Evolutionary conservation across 805 yeast species (phyloP).

Genomic region (Candida caryicola): DNA sequence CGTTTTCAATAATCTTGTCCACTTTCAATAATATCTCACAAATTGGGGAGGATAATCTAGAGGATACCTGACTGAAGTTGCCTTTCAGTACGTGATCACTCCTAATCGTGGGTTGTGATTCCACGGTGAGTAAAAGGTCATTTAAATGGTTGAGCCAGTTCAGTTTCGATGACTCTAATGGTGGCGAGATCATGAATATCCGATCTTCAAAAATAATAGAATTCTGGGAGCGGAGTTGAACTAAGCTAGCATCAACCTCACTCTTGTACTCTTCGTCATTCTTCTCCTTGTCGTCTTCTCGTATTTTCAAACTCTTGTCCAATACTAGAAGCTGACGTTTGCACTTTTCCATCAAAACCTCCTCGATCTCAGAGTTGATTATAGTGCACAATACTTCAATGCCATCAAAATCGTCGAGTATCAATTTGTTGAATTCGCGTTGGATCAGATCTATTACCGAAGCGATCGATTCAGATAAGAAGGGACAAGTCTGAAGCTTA

Average conservation of each 20-base stretch:
- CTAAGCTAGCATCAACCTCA: background rate
- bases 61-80: background rate
- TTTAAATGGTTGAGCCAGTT: conserved; percentile 21
- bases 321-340: conserved; percentile 10
- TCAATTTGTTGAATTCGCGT: conserved; percentile 11
- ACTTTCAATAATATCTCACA: conserved; percentile 16
- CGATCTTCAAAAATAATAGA: conserved; percentile 36
- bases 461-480: conserved; percentile 10
- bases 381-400: conserved; percentile 17
- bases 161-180: conserved; percentile 36
- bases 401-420: conserved; percentile 17
- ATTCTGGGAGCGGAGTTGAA: conserved; percentile 22
- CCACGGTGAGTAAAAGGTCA: conserved; percentile 16
- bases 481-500: conserved; percentile 17
- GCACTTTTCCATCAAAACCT: conserved; percentile 21
- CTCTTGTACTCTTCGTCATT: background rate
- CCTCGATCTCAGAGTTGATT: conserved; percentile 23
- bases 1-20: conserved; percentile 27
- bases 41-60: background rate
- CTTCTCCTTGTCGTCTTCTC: background rate
- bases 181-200: conserved; percentile 38
- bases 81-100: background rate
- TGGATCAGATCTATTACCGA: conserved; percentile 13
- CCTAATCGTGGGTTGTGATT: conserved; percentile 13
- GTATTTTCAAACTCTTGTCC: conserved; percentile 1